Base-by-base conservation (phyloP, 306 rosid genomes). In the Gleditsia sinensis region DNA sequence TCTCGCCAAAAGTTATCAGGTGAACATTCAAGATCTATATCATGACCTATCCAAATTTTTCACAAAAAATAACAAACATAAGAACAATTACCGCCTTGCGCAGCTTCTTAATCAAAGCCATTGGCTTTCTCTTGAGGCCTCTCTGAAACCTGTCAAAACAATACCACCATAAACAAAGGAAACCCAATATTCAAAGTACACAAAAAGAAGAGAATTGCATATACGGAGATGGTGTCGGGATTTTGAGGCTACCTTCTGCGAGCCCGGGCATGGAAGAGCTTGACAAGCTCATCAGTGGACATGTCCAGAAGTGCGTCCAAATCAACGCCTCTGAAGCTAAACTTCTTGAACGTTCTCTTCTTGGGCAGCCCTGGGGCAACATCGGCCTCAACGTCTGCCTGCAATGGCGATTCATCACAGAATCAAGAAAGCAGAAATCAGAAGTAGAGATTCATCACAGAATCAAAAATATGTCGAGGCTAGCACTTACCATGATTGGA, bases 41-140 rank as follows among this genome's bases (percentile, higher is more conserved):
- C 13, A 56, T 3, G 33, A 58, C 19, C 6, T 0, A 17, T 39
- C 19, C 8, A 3, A 37, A 3, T 5, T 20, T 33, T 3, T 5
- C 2, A 9, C 7, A 4, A 5, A 32, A 7, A 27, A n/a, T 4
- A 14, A 34, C 13, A 33, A 60, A 3, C 1, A 13, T 9, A 20
- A 1, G 12, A 50, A 43, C 5, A 51, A 14, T 55, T 74, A 92
- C 97, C 83, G 98, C 98, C 72, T 91, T 93, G 75, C 98, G 97
- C 4, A 93, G 98, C 86, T 93, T 93, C 93, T 93, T 93, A 58
- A 93, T 91, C 62, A 93, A 46, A 25, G 98, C 98, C 98, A 93
- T 93, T 8, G 98, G 98, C 87, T 93, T 93, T 21, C 98, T 77
- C 78, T 89, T 93, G 81, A 93, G 69, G 32, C 97, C 98, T 74